phyloP scores from a whole-genome alignment of 1,284 basidiomycete genomes.

The Xerocomus tenax region DNA sequence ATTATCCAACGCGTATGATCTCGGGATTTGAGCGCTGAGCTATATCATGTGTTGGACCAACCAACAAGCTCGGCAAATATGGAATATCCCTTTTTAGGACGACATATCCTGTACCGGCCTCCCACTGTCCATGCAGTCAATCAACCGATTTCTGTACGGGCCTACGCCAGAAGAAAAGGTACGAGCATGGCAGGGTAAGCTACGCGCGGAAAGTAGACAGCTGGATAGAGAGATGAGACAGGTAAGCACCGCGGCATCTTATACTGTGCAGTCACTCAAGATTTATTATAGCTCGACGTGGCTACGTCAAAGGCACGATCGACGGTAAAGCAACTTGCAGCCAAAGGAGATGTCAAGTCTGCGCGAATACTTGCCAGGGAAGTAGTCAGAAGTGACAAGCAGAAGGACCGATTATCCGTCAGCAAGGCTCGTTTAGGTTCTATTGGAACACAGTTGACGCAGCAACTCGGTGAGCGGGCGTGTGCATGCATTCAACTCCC shows the following conservation, averaged over 20 bases:
- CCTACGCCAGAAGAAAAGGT: slow-evolving; percentile 90
- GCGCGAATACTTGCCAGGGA: slow-evolving; percentile 88
- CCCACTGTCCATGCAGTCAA: slow-evolving; percentile 59
- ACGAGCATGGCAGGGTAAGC: slow-evolving; percentile 77
- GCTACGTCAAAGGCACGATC: slow-evolving; percentile 75
- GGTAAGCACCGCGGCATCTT: slow-evolving; percentile 44
- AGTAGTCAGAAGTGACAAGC: slow-evolving; percentile 91
- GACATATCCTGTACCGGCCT: slow-evolving; percentile 1
- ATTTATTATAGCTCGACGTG: slow-evolving; percentile 59
- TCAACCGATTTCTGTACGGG: slow-evolving; percentile 88
- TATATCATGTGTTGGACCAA: background rate
- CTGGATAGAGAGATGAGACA: slow-evolving; percentile 90
- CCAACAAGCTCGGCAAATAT: background rate
- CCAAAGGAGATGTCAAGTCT: slow-evolving; percentile 87
- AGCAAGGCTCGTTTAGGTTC: slow-evolving; percentile 91
- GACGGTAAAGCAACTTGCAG: slow-evolving; percentile 83
- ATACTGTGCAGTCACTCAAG: slow-evolving; percentile 19
- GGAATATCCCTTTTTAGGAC: slow-evolving; percentile 19
- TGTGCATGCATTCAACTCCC: background rate
- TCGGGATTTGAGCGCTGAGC: background rate
- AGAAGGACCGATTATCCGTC: slow-evolving; percentile 86
- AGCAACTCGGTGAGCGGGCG: slow-evolving; percentile 78
- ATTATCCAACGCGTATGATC: background rate
- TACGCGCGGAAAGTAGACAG: slow-evolving; percentile 71
- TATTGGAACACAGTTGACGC: slow-evolving; percentile 82